These are phyloP conservation scores for Xylaria sp. DNA, from an alignment of 2,329 filamentous ascomycete species.

Conservation along the genomic window DNA sequence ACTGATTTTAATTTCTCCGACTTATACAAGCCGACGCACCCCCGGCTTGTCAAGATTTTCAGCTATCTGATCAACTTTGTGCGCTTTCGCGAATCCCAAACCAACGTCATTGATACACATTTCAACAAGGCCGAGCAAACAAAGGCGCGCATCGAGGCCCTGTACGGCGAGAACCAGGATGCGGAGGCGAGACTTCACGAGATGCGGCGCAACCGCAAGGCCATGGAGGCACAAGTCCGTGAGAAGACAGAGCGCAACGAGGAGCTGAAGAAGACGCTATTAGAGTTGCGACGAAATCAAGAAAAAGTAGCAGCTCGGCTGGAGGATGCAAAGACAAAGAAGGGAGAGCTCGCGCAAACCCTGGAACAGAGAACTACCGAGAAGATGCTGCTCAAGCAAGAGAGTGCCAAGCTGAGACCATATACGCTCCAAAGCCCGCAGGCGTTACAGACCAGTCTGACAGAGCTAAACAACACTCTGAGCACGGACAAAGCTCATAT, in stretches of 20 bases:
- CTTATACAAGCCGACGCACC: conserved; percentile 88
- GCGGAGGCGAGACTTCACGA: conserved; percentile 83
- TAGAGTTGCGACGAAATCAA: conserved; percentile 84
- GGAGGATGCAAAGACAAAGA: conserved; percentile 84
- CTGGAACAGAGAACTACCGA: conserved; percentile 78
- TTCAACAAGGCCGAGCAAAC: conserved; percentile 90
- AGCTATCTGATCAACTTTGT: conserved; percentile 99
- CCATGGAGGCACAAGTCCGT: conserved; percentile 81
- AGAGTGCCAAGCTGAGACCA: conserved; percentile 87
- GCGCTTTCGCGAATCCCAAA: conserved; percentile 93
- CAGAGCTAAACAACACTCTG: conserved; percentile 83
- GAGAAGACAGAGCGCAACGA: conserved; percentile 89
- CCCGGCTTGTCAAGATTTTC: conserved; percentile 92
- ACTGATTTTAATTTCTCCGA: conserved; percentile 94
- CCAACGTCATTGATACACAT: conserved; percentile 87
- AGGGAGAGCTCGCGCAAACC: conserved; percentile 75
- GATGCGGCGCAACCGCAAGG: conserved; percentile 80
- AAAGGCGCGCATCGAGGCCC: conserved; percentile 85
- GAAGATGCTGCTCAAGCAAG: conserved; percentile 78
- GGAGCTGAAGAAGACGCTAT: conserved; percentile 81
- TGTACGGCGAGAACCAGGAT: conserved; percentile 87
- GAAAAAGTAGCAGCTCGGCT: conserved; percentile 84
- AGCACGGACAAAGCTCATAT: conserved; percentile 84
- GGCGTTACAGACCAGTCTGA: conserved; percentile 81
- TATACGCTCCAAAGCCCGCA: conserved; percentile 92